Percentiles rank a stretch among this genome's conserved stretches.
Evolutionary conservation across 78 protist genomes (phyloP).

Genomic region (Diacronema lutheri): DNA sequence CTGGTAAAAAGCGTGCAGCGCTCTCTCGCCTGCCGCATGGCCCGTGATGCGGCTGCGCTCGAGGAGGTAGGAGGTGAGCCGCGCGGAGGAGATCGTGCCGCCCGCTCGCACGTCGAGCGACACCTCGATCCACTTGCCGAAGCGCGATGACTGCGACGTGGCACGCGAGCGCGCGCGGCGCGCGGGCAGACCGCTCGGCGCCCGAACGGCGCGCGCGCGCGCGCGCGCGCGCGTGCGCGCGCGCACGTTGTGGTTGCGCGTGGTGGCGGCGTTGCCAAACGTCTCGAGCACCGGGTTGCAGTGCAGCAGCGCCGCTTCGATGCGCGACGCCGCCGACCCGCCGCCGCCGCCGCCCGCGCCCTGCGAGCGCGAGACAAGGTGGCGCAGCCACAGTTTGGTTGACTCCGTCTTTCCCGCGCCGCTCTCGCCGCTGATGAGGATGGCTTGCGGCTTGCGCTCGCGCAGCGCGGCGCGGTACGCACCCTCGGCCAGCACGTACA

Average conservation of each 20-base stretch:
- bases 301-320: constrained; percentile 7
- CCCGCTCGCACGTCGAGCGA: background rate
- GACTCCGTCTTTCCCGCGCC: constrained; percentile 90
- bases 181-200: too few species aligned
- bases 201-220: too few species aligned
- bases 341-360: background rate
- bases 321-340: too few species aligned
- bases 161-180: too few species aligned
- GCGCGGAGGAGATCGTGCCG: too few species aligned
- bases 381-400: constrained; percentile 35
- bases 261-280: constrained; percentile 62
- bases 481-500: constrained; percentile 66
- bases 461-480: constrained; percentile 50
- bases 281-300: constrained; percentile 68
- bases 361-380: background rate
- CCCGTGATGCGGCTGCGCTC: constrained; percentile 83
- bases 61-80: constrained; percentile 52
- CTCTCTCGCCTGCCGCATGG: constrained; percentile 78
- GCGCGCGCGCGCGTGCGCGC: too few species aligned
- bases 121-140: constrained; percentile 60
- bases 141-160: constrained; percentile 88
- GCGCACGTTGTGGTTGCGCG: constrained; percentile 34
- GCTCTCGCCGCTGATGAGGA: constrained; percentile 82
- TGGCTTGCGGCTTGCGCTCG: constrained; percentile 36
- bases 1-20: constrained; percentile 89